phyloP scores from a whole-genome alignment of 148 eudicot genomes.

The Rheum nobile region DNA sequence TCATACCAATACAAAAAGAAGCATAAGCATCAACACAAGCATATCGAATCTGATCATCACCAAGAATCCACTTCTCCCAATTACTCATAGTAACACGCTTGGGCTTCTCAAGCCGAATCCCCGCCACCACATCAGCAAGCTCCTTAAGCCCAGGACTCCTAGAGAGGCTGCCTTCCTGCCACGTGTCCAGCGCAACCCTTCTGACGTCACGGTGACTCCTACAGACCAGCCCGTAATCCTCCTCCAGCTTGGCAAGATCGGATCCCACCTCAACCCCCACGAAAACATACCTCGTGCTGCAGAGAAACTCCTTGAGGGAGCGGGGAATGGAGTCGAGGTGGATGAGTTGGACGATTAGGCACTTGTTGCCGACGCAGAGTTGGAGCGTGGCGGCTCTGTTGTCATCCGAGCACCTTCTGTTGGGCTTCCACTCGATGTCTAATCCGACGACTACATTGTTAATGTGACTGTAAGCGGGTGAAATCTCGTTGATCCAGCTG shows the following conservation, averaged over 20 bases:
- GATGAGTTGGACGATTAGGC: constrained; percentile 56
- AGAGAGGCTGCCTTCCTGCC: constrained; percentile 16
- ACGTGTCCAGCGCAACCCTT: constrained; percentile 17
- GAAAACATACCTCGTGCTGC: constrained; percentile 30
- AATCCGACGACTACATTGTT: constrained; percentile 27
- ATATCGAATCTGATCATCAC: constrained; percentile 42
- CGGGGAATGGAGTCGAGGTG: constrained; percentile 45
- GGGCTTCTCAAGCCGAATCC: constrained; percentile 42
- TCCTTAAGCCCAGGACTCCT: constrained; percentile 43
- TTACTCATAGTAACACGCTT: constrained; percentile 52
- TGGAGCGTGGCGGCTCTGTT: constrained; percentile 70
- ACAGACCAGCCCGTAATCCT: constrained; percentile 46
- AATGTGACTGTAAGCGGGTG: background rate
- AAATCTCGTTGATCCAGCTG: background rate
- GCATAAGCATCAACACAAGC: constrained; percentile 84
- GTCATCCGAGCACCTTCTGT: constrained; percentile 17
- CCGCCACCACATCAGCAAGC: constrained; percentile 24
- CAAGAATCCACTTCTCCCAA: constrained; percentile 50
- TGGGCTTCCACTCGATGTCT: constrained; percentile 60
- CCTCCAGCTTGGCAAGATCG: constrained; percentile 34
- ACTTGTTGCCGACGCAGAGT: constrained; percentile 40
- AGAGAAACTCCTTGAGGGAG: constrained; percentile 26
- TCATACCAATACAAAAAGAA: constrained; percentile 33
- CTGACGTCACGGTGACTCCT: constrained; percentile 21
- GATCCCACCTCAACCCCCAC: constrained; percentile 52